Evolutionary conservation across 225 moss, liverwort and hornwort species (phyloP).

Genomic region (Anthoceros angustus): DNA sequence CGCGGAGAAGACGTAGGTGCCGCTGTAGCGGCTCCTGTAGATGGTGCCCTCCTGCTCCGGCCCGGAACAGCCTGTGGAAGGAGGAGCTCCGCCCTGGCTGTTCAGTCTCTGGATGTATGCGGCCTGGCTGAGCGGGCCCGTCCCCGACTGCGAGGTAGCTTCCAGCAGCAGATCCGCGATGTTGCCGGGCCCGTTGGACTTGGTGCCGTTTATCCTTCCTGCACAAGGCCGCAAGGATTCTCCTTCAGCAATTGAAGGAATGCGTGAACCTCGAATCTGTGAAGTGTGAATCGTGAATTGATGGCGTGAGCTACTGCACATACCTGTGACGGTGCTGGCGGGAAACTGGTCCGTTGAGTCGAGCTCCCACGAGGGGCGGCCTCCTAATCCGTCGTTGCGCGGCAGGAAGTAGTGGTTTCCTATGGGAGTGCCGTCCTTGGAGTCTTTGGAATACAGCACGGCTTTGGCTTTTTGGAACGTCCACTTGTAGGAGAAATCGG

Average conservation of each 20-base stretch:
- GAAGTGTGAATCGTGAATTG: neutral
- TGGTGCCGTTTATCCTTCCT: neutral
- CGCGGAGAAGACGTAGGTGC: neutral
- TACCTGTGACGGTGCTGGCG: constrained; percentile 4
- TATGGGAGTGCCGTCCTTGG: neutral
- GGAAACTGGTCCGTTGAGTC: neutral
- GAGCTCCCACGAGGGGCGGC: neutral
- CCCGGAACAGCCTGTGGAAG: neutral
- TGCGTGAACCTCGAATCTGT: neutral
- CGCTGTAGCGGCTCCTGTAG: neutral
- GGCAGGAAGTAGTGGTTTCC: neutral
- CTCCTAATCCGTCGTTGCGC: neutral
- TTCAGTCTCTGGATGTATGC: neutral
- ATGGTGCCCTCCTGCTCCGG: neutral
- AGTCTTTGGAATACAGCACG: neutral
- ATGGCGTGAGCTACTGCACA: neutral
- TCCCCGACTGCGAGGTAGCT: neutral
- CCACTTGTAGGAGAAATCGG: neutral
- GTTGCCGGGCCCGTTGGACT: neutral
- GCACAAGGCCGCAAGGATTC: neutral
- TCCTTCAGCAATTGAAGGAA: neutral
- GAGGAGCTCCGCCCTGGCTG: neutral
- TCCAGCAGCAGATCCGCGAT: neutral
- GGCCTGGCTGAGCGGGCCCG: neutral
- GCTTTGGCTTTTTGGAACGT: neutral